phyloP scores from a whole-genome alignment of 2,329 filamentous ascomycete species.

The Waltergamsia citrina region DNA sequence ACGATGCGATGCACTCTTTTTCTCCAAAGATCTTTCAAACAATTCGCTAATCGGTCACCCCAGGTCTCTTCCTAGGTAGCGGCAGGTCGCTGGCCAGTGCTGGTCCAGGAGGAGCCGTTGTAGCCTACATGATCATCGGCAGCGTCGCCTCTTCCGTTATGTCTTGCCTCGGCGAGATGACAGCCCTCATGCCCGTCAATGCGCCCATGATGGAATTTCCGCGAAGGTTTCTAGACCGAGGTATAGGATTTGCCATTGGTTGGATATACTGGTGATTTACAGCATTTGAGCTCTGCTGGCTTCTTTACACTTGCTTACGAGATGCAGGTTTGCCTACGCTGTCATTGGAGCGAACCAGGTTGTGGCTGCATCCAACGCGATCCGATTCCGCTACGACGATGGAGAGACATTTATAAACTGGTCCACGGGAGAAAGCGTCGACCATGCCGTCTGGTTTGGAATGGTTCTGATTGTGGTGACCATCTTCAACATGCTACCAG shows the following conservation, averaged over 20 bases:
- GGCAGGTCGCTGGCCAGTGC: conserved; percentile 27
- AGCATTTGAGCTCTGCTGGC: no score
- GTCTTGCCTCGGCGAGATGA: conserved; percentile 29
- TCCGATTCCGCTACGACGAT: conserved; percentile 26
- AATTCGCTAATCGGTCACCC: no score
- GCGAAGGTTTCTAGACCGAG: conserved; percentile 23
- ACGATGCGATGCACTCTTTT: no score
- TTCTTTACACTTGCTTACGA: no score
- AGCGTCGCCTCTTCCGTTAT: conserved; percentile 31
- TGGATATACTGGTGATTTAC: conserved; percentile 25
- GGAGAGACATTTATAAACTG: conserved; percentile 20
- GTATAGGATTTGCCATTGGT: conserved; percentile 25
- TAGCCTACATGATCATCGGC: conserved; percentile 30
- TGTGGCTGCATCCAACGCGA: conserved; percentile 21
- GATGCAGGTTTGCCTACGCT: conserved; percentile 23
- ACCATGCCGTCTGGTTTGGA: conserved; percentile 25
- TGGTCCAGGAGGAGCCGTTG: conserved; percentile 27
- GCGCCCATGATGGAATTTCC: conserved; percentile 27
- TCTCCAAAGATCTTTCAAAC: no score
- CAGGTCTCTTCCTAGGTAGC: conserved; percentile 27
- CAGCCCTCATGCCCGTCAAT: conserved; percentile 27
- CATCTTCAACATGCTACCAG: conserved; percentile 24
- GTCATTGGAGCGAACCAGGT: conserved; percentile 24
- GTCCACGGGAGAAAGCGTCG: conserved; percentile 20
- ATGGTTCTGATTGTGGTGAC: conserved; percentile 23